These are phyloP conservation scores for Cordyceps militaris DNA, from an alignment of 2,329 filamentous ascomycete genomes.

Conservation along the genomic window DNA sequence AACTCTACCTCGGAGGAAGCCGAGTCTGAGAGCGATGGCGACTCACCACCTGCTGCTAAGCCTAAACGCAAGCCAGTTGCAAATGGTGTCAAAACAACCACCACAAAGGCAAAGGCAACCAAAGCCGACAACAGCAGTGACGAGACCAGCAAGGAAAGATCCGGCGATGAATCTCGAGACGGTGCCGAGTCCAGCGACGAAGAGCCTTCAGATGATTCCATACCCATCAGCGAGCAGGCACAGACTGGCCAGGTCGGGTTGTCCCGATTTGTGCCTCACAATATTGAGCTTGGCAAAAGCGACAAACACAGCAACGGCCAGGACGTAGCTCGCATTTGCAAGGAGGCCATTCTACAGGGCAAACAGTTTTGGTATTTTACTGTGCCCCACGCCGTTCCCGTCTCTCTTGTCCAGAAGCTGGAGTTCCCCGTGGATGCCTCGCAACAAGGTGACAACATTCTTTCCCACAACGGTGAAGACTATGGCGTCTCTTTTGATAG, in stretches of 20 bases:
- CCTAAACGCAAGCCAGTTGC: conserved; percentile 15
- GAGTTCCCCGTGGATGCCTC: conserved; percentile 52
- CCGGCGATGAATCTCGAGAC: conserved; percentile 15
- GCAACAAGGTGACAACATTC: conserved; percentile 43
- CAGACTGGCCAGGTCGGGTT: conserved; percentile 30
- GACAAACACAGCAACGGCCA: conserved; percentile 31
- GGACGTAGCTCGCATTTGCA: conserved; percentile 49
- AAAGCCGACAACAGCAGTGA: conserved; percentile 18
- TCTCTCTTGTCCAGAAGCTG: conserved; percentile 58
- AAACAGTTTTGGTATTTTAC: conserved; percentile 81
- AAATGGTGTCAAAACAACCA: conserved; percentile 14
- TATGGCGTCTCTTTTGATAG: conserved; percentile 54
- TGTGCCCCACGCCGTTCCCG: conserved; percentile 61
- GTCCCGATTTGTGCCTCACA: conserved; percentile 40
- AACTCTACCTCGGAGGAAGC: conserved; percentile 19
- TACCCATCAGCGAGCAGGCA: conserved; percentile 30
- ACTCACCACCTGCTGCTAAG: conserved; percentile 18
- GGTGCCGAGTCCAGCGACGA: conserved; percentile 23
- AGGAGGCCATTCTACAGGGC: conserved; percentile 51
- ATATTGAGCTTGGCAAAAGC: conserved; percentile 47
- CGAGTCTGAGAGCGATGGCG: conserved; percentile 21
- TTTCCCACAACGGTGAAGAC: conserved; percentile 56
- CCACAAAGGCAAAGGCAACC: conserved; percentile 13
- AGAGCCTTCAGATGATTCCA: conserved; percentile 30
- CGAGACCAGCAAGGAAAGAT: conserved; percentile 1